These are phyloP conservation scores for Pythium aristosporum DNA, from an alignment of 352 stramenopile genomes.

Conservation along the genomic window DNA sequence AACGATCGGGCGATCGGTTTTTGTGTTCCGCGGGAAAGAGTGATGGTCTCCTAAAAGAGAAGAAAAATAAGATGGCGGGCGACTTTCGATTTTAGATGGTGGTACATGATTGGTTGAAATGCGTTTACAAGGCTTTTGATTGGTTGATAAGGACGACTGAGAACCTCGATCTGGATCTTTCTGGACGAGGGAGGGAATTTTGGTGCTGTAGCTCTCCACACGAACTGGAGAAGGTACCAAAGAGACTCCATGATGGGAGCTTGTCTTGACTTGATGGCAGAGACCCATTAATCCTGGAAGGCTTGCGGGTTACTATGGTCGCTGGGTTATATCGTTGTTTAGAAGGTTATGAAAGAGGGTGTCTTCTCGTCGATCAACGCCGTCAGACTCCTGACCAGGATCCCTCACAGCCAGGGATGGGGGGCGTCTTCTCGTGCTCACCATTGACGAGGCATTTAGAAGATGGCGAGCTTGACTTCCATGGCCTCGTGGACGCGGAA, in stretches of 20 bases:
- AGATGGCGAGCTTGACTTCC: constrained; percentile 89
- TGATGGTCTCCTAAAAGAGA: constrained; percentile 21
- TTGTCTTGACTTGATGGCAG: neutral
- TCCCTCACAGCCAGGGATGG: no score
- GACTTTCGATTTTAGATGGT: constrained; percentile 4
- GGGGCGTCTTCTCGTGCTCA: no score
- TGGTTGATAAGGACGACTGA: neutral
- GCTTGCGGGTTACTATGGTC: no score
- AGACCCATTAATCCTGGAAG: no score
- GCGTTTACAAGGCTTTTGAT: neutral
- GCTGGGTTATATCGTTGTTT: neutral
- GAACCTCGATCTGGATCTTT: constrained; percentile 19
- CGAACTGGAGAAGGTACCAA: no score
- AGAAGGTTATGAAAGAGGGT: constrained; percentile 1
- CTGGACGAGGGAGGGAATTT: neutral
- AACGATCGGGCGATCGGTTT: constrained; percentile 15
- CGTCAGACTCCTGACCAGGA: no score
- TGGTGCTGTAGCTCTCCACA: no score
- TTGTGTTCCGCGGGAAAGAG: constrained; percentile 22
- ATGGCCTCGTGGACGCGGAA: constrained; percentile 88
- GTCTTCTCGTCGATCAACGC: no score
- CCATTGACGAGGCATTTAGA: constrained; percentile 52
- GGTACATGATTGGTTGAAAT: constrained; percentile 9
- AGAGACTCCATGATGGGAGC: no score
- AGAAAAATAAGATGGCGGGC: constrained; percentile 7